These are phyloP conservation scores for Penicillium odoratum DNA, from an alignment of 495 filamentous ascomycete genomes.

Conservation along the genomic window DNA sequence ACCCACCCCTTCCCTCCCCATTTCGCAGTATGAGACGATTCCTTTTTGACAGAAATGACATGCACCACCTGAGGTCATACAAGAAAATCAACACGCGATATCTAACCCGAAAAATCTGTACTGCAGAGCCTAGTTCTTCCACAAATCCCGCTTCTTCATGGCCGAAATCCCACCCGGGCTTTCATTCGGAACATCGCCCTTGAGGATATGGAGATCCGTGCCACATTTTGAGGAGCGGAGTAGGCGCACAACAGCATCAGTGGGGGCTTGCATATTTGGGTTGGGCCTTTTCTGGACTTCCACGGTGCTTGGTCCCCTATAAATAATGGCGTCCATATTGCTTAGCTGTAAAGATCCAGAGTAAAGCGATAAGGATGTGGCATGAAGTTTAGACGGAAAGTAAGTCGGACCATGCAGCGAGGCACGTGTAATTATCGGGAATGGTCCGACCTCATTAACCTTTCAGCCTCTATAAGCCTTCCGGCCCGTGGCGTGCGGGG, in stretches of 20 bases:
- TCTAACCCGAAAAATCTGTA: slow-evolving; percentile 47
- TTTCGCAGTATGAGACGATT: slow-evolving; percentile 40
- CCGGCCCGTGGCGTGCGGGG: slow-evolving; percentile 7
- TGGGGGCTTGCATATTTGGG: slow-evolving; percentile 64
- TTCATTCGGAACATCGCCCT: slow-evolving; percentile 63
- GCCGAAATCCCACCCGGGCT: slow-evolving; percentile 76
- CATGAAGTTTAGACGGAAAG: too few relatives aligned
- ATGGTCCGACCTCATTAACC: slow-evolving; percentile 1
- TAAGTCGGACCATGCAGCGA: slow-evolving; percentile 3
- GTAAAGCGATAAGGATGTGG: neutral
- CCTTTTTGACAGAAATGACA: slow-evolving; percentile 41
- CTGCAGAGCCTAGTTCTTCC: slow-evolving; percentile 62
- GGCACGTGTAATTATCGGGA: neutral
- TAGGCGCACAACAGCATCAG: slow-evolving; percentile 77
- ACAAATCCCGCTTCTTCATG: slow-evolving; percentile 85
- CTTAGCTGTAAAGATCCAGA: neutral
- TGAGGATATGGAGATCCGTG: slow-evolving; percentile 74
- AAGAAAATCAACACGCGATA: slow-evolving; percentile 45
- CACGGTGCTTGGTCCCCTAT: slow-evolving; percentile 23
- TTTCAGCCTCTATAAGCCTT: neutral
- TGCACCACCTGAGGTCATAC: slow-evolving; percentile 40
- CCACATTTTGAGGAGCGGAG: slow-evolving; percentile 81
- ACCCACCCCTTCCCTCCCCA: slow-evolving; percentile 45
- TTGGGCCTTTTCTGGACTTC: slow-evolving; percentile 55
- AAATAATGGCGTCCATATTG: slow-evolving; percentile 41